phyloP scores from a whole-genome alignment of 169 alveolate species.

The Plasmodium vivax region DNA sequence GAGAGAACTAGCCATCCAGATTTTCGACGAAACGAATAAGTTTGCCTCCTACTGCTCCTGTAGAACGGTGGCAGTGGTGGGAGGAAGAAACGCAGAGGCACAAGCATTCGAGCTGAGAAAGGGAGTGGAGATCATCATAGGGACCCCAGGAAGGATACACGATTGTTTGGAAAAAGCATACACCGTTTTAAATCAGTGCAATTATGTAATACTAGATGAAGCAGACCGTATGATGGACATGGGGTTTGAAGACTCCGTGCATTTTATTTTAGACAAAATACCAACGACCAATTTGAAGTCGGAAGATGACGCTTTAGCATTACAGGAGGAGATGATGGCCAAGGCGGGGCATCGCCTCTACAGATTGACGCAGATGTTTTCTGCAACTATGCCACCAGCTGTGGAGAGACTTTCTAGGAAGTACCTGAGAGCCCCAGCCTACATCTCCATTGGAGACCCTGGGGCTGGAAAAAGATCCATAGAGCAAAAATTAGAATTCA shows the following conservation, averaged over 20 bases:
- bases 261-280: slow-evolving; percentile 91
- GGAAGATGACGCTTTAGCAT: slow-evolving; percentile 89
- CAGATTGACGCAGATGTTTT: slow-evolving; percentile 94
- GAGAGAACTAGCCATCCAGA: slow-evolving; percentile 95
- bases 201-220: slow-evolving; percentile 96
- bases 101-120: slow-evolving; percentile 93
- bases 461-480: slow-evolving; percentile 96
- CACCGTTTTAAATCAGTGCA: slow-evolving; percentile 93
- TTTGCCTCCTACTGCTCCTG: slow-evolving; percentile 87
- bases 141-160: slow-evolving; percentile 98
- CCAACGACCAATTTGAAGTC: slow-evolving; percentile 90
- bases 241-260: slow-evolving; percentile 97
- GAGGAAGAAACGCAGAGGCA: slow-evolving; percentile 95
- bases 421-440: slow-evolving; percentile 92
- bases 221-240: slow-evolving; percentile 98
- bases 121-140: slow-evolving; percentile 97
- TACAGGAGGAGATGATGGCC: slow-evolving; percentile 88
- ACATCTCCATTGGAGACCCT: slow-evolving; percentile 95
- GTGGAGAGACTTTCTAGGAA: slow-evolving; percentile 93
- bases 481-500: slow-evolving; percentile 92
- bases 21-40: slow-evolving; percentile 92
- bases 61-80: slow-evolving; percentile 95
- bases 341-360: slow-evolving; percentile 90
- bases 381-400: slow-evolving; percentile 98
- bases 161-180: slow-evolving; percentile 94